A percentile compares a stretch with the other conserved stretches of the same genome.
Conservation (phyloP, 2,329 filamentous ascomycete species). For the Monilinia polystroma region DNA sequence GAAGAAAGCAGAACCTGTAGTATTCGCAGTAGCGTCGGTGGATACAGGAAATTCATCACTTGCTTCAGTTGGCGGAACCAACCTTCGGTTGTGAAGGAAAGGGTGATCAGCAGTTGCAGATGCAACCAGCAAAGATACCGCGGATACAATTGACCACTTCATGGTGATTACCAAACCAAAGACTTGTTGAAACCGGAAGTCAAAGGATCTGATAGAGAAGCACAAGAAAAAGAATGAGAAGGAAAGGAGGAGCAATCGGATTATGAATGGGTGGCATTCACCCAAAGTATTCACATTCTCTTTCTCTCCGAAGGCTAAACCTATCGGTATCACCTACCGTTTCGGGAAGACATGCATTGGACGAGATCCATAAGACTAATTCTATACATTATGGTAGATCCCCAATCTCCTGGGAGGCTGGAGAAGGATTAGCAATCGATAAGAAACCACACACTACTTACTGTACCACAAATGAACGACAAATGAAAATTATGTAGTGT, state of each 20-base stretch:
- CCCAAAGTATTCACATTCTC: constrained; percentile 7
- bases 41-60: constrained; percentile 27
- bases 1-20: constrained; percentile 35
- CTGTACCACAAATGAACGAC: background rate
- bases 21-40: constrained; percentile 22
- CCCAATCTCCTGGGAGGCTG: background rate
- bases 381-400: constrained; percentile 8
- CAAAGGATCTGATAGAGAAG: background rate
- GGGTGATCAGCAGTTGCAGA: constrained; percentile 27
- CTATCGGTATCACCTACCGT: constrained; percentile 21
- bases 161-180: constrained; percentile 24
- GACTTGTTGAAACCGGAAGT: background rate
- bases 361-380: constrained; percentile 2
- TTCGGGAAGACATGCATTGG: constrained; percentile 18
- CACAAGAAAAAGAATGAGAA: background rate
- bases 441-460: background rate
- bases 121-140: constrained; percentile 28
- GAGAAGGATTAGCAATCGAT: background rate
- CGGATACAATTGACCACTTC: constrained; percentile 34
- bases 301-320: background rate
- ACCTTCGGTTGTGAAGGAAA: constrained; percentile 30
- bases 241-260: background rate
- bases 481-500: background rate
- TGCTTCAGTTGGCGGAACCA: constrained; percentile 33
- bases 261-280: background rate